Evolutionary conservation across 805 yeast species (phyloP).

Genomic region (Nakazawaea ernobii): DNA sequence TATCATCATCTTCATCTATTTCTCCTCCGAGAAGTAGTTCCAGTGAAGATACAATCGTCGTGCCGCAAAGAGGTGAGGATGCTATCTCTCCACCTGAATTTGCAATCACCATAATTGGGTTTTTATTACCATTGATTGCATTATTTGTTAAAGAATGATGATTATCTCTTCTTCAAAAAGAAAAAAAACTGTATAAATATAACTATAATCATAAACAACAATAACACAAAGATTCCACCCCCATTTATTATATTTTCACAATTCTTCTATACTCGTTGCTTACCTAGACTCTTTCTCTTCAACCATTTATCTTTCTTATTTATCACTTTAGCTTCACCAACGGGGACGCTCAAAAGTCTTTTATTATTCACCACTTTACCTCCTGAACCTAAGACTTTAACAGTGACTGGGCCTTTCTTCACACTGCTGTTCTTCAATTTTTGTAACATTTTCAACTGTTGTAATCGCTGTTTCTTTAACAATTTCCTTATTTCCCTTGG

Average conservation of each 20-base stretch:
- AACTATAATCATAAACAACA: no score
- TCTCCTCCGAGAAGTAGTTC: neutral
- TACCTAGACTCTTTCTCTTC: slow-evolving; percentile 13
- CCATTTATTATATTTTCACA: no score
- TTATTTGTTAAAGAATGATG: slow-evolving; percentile 3
- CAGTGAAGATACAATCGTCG: neutral
- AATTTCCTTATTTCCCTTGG: slow-evolving; percentile 12
- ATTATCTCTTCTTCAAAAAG: no score
- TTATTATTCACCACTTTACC: slow-evolving; percentile 8
- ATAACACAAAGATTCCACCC: no score
- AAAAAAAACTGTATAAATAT: neutral
- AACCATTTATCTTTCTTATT: slow-evolving; percentile 14
- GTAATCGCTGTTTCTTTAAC: slow-evolving; percentile 15
- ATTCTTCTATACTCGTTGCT: neutral
- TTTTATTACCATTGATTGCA: slow-evolving; percentile 1
- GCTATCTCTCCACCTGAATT: neutral
- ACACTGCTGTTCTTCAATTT: slow-evolving; percentile 22
- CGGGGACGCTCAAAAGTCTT: slow-evolving; percentile 17
- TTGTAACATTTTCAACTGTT: slow-evolving; percentile 27
- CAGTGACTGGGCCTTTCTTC: slow-evolving; percentile 37
- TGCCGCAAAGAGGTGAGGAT: neutral
- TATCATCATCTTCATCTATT: neutral
- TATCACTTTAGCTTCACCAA: slow-evolving; percentile 14
- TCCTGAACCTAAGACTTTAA: slow-evolving; percentile 24
- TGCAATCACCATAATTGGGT: slow-evolving; percentile 5